Percentiles rank a stretch among this genome's conserved stretches.
phyloP scores from a whole-genome alignment of 1,139 yeast species.

The Wickerhamomyces sp. region DNA sequence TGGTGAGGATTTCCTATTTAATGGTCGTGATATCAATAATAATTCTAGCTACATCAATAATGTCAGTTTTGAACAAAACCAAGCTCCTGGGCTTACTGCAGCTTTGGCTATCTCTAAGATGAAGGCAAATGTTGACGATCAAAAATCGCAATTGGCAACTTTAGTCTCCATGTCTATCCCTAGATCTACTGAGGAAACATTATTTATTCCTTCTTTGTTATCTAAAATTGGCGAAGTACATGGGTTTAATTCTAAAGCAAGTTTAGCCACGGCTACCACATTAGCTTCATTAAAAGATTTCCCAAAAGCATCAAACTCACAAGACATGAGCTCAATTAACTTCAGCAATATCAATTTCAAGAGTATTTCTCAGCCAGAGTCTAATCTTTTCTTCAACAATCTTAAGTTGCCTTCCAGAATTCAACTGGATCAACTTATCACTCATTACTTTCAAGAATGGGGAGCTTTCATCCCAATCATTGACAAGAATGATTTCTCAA shows the following conservation, averaged over 20 bases:
- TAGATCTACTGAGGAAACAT: constrained; percentile 71
- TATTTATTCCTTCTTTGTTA: constrained; percentile 65
- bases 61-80: constrained; percentile 48
- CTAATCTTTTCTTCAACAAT: constrained; percentile 39
- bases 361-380: constrained; percentile 34
- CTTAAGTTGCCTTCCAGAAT: constrained; percentile 51
- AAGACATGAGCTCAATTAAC: constrained; percentile 23
- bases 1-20: constrained; percentile 7
- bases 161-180: constrained; percentile 73
- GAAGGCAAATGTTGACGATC: constrained; percentile 36
- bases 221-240: constrained; percentile 65
- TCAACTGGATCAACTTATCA: constrained; percentile 53
- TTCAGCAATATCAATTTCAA: constrained; percentile 32
- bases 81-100: constrained; percentile 79
- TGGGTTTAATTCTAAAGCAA: constrained; percentile 67
- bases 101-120: constrained; percentile 45
- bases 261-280: constrained; percentile 63
- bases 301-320: constrained; percentile 19
- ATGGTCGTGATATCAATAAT: constrained; percentile 3
- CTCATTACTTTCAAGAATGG: constrained; percentile 74
- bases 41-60: constrained; percentile 11
- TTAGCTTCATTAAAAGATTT: constrained; percentile 62
- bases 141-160: constrained; percentile 51
- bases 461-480: constrained; percentile 64
- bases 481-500: constrained; percentile 60